phyloP scores from a whole-genome alignment of 2,329 filamentous ascomycete species.

The Shiraia sp. region DNA sequence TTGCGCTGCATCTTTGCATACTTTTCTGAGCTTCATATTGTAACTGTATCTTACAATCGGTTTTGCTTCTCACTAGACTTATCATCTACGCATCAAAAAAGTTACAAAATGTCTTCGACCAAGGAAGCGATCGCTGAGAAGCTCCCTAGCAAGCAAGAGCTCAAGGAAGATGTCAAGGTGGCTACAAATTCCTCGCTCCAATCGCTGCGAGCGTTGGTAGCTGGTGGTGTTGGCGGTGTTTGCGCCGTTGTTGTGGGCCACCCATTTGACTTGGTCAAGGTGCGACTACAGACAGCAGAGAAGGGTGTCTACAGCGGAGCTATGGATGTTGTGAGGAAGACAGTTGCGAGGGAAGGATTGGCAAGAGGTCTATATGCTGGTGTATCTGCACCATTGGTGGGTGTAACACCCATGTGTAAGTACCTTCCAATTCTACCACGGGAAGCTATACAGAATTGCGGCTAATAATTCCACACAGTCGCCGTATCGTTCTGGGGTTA shows the following conservation, averaged over 20 bases:
- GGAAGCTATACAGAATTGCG: not conserved
- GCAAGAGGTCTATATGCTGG: slow-evolving; percentile 86
- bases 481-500: slow-evolving; percentile 80
- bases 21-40: slow-evolving; percentile 3
- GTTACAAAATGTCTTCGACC: slow-evolving; percentile 27
- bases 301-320: slow-evolving; percentile 88
- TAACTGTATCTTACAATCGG: slow-evolving; percentile 8
- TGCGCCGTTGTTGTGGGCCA: slow-evolving; percentile 93
- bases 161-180: slow-evolving; percentile 57
- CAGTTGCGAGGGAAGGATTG: slow-evolving; percentile 83
- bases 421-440: slow-evolving; percentile 24
- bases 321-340: slow-evolving; percentile 88
- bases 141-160: slow-evolving; percentile 46
- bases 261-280: slow-evolving; percentile 97
- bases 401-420: slow-evolving; percentile 98
- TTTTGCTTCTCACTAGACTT: not conserved
- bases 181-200: slow-evolving; percentile 60
- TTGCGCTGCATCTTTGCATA: not conserved
- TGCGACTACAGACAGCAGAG: slow-evolving; percentile 94
- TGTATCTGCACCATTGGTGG: slow-evolving; percentile 90
- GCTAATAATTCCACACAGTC: slow-evolving; percentile 48
- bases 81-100: slow-evolving; percentile 8
- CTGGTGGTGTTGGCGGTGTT: slow-evolving; percentile 89
- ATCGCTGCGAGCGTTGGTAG: slow-evolving; percentile 78
- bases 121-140: slow-evolving; percentile 31